Conservation (phyloP, 1,284 basidiomycete genomes). For the Puccinia hordei region DNA sequence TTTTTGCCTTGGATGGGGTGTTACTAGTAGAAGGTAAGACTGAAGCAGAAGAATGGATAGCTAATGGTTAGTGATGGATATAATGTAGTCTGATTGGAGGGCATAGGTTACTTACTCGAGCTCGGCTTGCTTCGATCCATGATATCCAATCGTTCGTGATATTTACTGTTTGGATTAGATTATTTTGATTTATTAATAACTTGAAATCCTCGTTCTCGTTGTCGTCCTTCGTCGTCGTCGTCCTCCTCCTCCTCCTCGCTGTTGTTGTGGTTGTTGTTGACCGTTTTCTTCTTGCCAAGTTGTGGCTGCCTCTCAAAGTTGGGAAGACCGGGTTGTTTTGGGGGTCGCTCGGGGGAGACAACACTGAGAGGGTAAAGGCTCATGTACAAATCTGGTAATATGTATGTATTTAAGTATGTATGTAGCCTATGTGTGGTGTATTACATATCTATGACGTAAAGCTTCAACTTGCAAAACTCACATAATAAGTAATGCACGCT, state of each 20-base stretch:
- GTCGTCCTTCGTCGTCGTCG: not conserved
- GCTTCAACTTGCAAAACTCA: too few species aligned
- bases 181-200: too few species aligned
- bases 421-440: too few species aligned
- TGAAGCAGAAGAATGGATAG: not conserved
- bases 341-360: too few species aligned
- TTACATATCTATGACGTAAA: too few species aligned
- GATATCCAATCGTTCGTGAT: not conserved
- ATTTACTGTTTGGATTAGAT: not conserved
- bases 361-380: too few species aligned
- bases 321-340: too few species aligned
- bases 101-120: not conserved
- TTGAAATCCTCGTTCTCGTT: not conserved
- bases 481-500: too few species aligned
- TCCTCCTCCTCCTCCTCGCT: not conserved
- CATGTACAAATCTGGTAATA: too few species aligned
- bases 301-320: too few species aligned
- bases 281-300: not conserved
- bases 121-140: not conserved
- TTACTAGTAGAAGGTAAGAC: constrained; percentile 1
- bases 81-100: not conserved
- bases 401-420: too few species aligned
- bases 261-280: not conserved
- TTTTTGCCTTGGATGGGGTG: constrained; percentile 13
- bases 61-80: not conserved